Conservation (phyloP, 441 rosid genomes). For the Adansonia gregorii region DNA sequence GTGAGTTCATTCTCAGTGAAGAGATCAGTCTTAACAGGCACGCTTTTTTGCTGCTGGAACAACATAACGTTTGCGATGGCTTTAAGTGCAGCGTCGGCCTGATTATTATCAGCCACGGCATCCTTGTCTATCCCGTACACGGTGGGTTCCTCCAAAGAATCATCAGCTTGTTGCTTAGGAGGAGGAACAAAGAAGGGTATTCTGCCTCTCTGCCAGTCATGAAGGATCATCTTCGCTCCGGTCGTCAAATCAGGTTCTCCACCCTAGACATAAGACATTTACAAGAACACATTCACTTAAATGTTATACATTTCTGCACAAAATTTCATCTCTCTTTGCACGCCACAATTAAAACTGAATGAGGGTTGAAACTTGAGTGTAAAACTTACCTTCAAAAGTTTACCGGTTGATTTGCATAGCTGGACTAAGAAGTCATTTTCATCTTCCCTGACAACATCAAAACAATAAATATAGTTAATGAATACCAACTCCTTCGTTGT, state of each 20-base stretch:
- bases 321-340: not conserved
- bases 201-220: conserved; percentile 97
- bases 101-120: conserved; percentile 48
- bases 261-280: conserved; percentile 51
- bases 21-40: conserved; percentile 81
- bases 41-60: conserved; percentile 71
- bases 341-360: not conserved
- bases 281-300: not conserved
- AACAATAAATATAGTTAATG: conserved; percentile 1
- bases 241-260: conserved; percentile 89
- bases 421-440: conserved; percentile 82
- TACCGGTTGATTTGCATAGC: conserved; percentile 79
- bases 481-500: not conserved
- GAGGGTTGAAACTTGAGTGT: conserved; percentile 4
- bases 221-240: conserved; percentile 93
- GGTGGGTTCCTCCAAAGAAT: conserved; percentile 37
- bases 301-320: not conserved
- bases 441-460: conserved; percentile 61
- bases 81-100: conserved; percentile 69
- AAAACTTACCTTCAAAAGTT: conserved; percentile 72
- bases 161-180: conserved; percentile 47
- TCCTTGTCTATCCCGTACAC: conserved; percentile 48
- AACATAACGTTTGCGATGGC: conserved; percentile 79
- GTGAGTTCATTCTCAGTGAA: conserved; percentile 62
- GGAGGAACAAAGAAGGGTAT: conserved; percentile 93